Base-by-base conservation (phyloP, 2,329 filamentous ascomycete species). In the Calonectria fujianensis region DNA sequence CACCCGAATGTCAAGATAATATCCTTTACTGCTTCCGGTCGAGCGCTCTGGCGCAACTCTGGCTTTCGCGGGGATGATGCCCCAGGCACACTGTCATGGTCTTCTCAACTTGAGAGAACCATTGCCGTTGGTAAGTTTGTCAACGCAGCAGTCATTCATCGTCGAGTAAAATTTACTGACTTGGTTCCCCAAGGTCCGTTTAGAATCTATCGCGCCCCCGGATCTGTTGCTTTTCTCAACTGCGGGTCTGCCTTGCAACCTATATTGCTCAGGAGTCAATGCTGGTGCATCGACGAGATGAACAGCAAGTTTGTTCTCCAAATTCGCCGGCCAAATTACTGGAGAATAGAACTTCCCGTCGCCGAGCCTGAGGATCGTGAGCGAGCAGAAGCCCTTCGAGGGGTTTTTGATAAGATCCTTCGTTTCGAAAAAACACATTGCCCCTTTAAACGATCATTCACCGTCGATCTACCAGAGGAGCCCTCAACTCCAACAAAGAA, bases 391-490 rank as follows among this genome's bases (percentile, higher is more conserved):
- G 89, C 92, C 45, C 87, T 98, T 77, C 94, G 94, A 80, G 87
- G 87, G 14, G 93, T 95, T 11, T 85, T 98, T 35, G 90, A 90
- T 69, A 92, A 92, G 75, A 91, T 98, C 18, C 87, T 98, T 59
- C 93, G 94, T 76, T 98, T 97, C 81, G 96, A 98, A 84, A 94
- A 94, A 81, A 98, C 96, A 0, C 91, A 93, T 57, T 98, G 96
- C 83, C 96, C 96, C 0, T 98, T 98, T 83, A 90, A 93, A 80
- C 90, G 95, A 74, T 90, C 90, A 4, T 97, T 97, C 79, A 93
- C 91, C 0, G 92, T 96, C 14, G 90, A 93, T 66, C 86, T 97
- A 24, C 95, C 95, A 0, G 92, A 94, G 79, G 88, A 90, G 27
- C 72, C 92, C 93, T 14, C 88, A 90, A 91, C 90, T 1, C 93